Evolutionary conservation across 2,329 filamentous ascomycete genomes (phyloP), one percentile per base, ranked within the genome.

Genomic region (Colletotrichum spaethianum): DNA sequence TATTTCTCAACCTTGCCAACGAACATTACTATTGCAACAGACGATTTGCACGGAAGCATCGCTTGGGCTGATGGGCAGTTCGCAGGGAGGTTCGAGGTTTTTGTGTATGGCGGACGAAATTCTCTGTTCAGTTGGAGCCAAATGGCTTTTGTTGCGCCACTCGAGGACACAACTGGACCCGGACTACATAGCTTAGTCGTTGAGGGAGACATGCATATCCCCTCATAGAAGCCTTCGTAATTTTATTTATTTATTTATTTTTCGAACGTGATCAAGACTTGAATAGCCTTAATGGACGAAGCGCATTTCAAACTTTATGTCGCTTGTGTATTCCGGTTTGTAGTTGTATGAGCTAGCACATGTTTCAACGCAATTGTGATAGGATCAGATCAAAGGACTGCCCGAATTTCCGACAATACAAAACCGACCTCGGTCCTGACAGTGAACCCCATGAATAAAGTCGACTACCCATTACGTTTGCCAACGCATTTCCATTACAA

Each of bases 111-210:
- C 0, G 87, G 87, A 2, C 81, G 80, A 40, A 89, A 89, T 67
- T 83, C 81, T 9, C 70, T 84, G 59, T 86, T 87, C 57, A 88
- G 86, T 40, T 89, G 87, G 87, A 87, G 84, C 72, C 87, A 88
- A 76, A 89, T 89, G 87, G 86, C 87, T 1, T 84, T 89, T 75
- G 87, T 88, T 16, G 87, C 86, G 11, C 86, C 86, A 0, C 67
- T 88, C 46, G 80, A 86, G 9, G 33, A 60, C 5, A 38, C 63
- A 1, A 33, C 16, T 7, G 63, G 56, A 1, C 12, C 14, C 4
- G 63, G 68, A 5, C 23, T 71, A 11, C 56, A 62, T 20, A 40
- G 48, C 31, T 26, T 70, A 6, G 31, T 40, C 5, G 23, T 70
- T 7, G 12, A 23, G 20, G 62, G 40, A 18, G 12, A 33, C 16